Conservation (phyloP, 2,329 filamentous ascomycete species). For the Byssochlamys sp. region DNA sequence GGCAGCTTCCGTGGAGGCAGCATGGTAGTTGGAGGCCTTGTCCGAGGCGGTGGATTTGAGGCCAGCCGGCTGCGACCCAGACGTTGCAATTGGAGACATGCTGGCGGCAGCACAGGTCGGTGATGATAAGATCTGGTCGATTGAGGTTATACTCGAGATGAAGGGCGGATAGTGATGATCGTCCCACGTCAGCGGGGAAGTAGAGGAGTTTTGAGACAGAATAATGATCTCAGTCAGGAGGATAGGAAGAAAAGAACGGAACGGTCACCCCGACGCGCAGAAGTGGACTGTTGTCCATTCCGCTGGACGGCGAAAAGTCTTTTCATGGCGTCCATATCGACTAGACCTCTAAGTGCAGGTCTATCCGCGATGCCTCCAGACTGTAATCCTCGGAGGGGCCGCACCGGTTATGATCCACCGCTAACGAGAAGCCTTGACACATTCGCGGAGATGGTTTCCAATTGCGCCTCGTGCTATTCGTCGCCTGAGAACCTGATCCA, state of each 20-base stretch:
- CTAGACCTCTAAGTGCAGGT: slow-evolving; percentile 30
- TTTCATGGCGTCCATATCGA: not conserved
- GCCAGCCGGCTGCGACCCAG: slow-evolving; percentile 16
- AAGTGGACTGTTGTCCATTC: not conserved
- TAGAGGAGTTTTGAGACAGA: not conserved
- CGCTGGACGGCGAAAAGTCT: slow-evolving; percentile 1
- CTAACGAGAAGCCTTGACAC: not conserved
- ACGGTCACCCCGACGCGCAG: not conserved
- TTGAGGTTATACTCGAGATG: not conserved
- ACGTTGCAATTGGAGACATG: slow-evolving; percentile 17
- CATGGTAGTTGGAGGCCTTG: slow-evolving; percentile 52
- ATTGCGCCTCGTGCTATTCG: not conserved
- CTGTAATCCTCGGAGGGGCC: not conserved
- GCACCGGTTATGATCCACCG: not conserved
- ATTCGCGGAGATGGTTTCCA: not conserved
- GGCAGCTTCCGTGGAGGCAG: slow-evolving; percentile 66
- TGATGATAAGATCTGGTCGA: not conserved
- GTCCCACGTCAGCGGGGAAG: not conserved
- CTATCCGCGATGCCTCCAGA: slow-evolving; percentile 8
- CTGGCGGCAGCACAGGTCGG: not conserved
- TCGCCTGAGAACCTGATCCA: not conserved
- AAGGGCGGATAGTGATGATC: not conserved
- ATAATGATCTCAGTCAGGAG: not conserved
- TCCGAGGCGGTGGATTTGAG: slow-evolving; percentile 23
- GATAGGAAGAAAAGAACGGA: slow-evolving; percentile 2